These are phyloP conservation scores for Boletus edulis DNA, from an alignment of 768 basidiomycete genomes.

Conservation along the genomic window DNA sequence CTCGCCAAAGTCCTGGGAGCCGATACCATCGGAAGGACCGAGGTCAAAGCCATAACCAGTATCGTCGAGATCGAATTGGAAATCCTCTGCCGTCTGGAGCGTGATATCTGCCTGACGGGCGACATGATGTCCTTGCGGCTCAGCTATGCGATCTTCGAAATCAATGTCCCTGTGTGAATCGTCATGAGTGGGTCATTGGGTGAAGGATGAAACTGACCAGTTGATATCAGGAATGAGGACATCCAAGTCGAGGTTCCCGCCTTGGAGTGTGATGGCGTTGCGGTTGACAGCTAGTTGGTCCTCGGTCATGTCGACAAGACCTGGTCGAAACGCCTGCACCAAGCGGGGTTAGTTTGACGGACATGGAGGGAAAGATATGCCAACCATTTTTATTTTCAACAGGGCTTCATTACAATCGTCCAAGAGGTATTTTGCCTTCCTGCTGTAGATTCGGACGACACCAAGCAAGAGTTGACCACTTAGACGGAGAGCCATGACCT, in stretches of 20 bases:
- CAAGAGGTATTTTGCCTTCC: conserved; percentile 95
- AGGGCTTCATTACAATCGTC: conserved; percentile 98
- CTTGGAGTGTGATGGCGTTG: conserved; percentile 85
- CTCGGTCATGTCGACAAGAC: conserved; percentile 93
- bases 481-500: conserved; percentile 92
- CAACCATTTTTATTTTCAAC: conserved; percentile 91
- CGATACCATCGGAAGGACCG: conserved; percentile 78
- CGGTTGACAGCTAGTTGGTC: conserved; percentile 86
- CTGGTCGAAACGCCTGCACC: conserved; percentile 86
- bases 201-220: conserved; percentile 48
- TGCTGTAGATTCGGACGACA: conserved; percentile 95
- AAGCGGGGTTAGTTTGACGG: neutral
- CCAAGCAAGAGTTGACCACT: conserved; percentile 95
- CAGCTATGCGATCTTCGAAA: conserved; percentile 62
- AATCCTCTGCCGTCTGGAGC: conserved; percentile 73
- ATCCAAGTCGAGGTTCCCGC: conserved; percentile 75
- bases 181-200: conserved; percentile 5
- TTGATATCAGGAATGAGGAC: conserved; percentile 76
- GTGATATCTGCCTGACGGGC: conserved; percentile 88
- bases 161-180: conserved; percentile 64
- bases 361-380: conserved; percentile 1
- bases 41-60: conserved; percentile 69
- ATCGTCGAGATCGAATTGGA: conserved; percentile 61
- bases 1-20: conserved; percentile 75
- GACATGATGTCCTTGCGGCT: conserved; percentile 73